Evolutionary conservation across 192 early-diverging fungal genomes (phyloP).

Genomic region (Funneliformis mosseae): DNA sequence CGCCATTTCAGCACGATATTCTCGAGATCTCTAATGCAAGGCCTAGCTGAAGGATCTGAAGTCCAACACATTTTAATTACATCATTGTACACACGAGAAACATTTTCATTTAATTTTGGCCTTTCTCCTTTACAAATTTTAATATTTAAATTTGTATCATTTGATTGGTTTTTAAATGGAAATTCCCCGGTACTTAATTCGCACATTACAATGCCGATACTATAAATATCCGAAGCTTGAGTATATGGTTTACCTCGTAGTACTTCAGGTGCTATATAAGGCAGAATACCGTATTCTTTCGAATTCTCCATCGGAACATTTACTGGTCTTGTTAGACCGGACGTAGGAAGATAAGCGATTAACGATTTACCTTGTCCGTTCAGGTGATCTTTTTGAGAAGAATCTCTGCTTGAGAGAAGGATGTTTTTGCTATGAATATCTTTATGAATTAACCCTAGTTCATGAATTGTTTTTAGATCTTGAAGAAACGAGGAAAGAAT

Average conservation of each 20-base stretch:
- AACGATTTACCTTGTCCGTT: background rate
- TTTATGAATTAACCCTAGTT: slow-evolving; percentile 4
- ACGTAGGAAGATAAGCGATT: background rate
- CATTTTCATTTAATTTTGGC: background rate
- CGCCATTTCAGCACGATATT: background rate
- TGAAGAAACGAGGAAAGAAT: background rate
- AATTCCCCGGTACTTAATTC: background rate
- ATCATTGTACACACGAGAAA: background rate
- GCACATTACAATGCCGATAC: slow-evolving; percentile 2
- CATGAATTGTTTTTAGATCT: slow-evolving; percentile 14
- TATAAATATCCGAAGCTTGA: slow-evolving; percentile 7
- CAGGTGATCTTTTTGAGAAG: too few relatives aligned
- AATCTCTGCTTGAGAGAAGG: background rate
- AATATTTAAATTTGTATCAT: background rate
- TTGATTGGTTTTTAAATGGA: background rate
- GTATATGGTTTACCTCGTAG: background rate
- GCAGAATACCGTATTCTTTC: background rate
- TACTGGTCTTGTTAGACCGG: background rate
- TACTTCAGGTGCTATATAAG: slow-evolving; percentile 5
- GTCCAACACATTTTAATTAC: background rate
- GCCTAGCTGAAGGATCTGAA: background rate
- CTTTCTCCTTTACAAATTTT: background rate
- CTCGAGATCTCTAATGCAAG: background rate
- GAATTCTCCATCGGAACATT: background rate
- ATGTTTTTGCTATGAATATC: slow-evolving; percentile 2